Evolutionary conservation across 768 basidiomycete genomes (phyloP).

Genomic region (Termitomyces sp.): DNA sequence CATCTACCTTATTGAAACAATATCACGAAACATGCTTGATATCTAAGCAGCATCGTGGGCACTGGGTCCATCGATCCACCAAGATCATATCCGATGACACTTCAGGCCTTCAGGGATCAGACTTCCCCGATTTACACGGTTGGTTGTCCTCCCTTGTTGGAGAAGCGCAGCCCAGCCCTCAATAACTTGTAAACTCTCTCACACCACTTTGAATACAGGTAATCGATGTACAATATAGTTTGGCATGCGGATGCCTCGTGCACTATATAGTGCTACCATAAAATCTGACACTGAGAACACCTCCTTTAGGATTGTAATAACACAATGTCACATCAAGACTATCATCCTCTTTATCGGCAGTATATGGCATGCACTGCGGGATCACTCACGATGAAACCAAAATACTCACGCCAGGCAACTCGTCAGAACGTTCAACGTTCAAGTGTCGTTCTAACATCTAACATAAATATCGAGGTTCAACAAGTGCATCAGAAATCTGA

Average conservation of each 20-base stretch:
- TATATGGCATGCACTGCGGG: too few species aligned
- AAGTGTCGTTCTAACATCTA: too few species aligned
- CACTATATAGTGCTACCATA: neutral
- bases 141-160: neutral
- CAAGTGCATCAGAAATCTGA: neutral
- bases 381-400: neutral
- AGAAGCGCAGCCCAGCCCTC: neutral
- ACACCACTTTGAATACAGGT: constrained; percentile 4
- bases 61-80: too few species aligned
- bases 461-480: too few species aligned
- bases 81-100: too few species aligned
- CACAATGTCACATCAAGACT: neutral
- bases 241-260: neutral
- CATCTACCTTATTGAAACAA: too few species aligned
- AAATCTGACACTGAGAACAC: neutral
- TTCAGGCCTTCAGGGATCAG: neutral
- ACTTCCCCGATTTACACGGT: constrained; percentile 5
- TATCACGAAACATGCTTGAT: too few species aligned
- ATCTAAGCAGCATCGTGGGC: too few species aligned
- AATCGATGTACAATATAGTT: neutral
- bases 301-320: neutral
- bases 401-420: neutral
- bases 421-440: neutral
- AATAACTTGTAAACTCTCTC: neutral
- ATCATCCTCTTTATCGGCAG: neutral